A percentile compares a stretch with the other conserved stretches of the same genome.
Conservation (phyloP, 208 protist genomes). For the Willaertia magna region DNA sequence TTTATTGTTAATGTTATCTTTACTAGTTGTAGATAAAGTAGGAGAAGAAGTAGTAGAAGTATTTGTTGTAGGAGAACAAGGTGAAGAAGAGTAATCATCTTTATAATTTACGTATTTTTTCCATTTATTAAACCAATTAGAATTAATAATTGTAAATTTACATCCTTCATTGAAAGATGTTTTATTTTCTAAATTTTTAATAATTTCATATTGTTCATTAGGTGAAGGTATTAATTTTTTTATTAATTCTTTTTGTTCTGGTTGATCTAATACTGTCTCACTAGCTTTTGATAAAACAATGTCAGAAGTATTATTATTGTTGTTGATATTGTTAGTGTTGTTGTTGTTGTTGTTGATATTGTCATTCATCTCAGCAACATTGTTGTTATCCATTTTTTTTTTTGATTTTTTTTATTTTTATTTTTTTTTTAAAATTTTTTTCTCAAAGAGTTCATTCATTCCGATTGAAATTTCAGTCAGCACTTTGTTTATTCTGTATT, state of each 20-base stretch:
- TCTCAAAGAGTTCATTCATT: no score
- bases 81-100: not conserved
- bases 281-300: not conserved
- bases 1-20: no score
- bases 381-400: no score
- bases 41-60: not conserved
- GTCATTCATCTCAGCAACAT: not conserved
- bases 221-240: not conserved
- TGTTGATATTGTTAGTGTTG: not conserved
- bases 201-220: not conserved
- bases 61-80: not conserved
- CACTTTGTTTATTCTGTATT: no score
- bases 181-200: not conserved
- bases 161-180: not conserved
- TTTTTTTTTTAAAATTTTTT: no score
- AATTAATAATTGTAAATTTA: not conserved
- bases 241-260: not conserved
- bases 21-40: no score
- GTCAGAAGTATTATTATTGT: not conserved
- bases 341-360: not conserved
- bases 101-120: not conserved
- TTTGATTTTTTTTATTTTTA: no score
- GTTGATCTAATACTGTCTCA: not conserved
- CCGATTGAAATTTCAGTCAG: no score
- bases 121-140: not conserved